These are phyloP conservation scores for Primulina tabacum DNA, from an alignment of 257 asterid species.

Conservation along the genomic window DNA sequence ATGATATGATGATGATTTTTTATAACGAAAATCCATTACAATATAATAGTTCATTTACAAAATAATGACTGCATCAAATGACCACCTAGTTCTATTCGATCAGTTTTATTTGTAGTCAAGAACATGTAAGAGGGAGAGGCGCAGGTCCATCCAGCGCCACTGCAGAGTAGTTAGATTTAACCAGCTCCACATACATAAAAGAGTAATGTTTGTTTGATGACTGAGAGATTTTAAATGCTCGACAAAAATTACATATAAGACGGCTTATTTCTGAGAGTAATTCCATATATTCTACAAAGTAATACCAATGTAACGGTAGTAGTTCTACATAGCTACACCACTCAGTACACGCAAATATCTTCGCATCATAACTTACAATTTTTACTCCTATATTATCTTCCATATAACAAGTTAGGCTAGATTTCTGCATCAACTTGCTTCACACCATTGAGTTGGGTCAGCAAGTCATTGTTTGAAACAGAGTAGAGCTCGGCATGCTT, in stretches of 20 bases:
- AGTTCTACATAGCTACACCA: too few relatives aligned
- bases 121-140: too few relatives aligned
- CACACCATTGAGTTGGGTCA: slow-evolving; percentile 43
- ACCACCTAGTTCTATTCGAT: too few relatives aligned
- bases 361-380: background rate
- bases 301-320: background rate
- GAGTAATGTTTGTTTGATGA: background rate
- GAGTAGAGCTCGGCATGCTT: slow-evolving; percentile 36
- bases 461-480: slow-evolving; percentile 51
- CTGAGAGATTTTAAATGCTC: background rate
- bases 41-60: too few relatives aligned
- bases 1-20: too few relatives aligned
- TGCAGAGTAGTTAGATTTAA: too few relatives aligned
- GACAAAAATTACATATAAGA: too few relatives aligned
- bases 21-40: too few relatives aligned
- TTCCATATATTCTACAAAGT: background rate
- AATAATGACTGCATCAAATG: too few relatives aligned
- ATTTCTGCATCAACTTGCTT: slow-evolving; percentile 29
- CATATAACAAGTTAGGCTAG: slow-evolving; percentile 6
- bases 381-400: background rate
- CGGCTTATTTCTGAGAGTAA: background rate
- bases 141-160: too few relatives aligned
- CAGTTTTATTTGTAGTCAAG: too few relatives aligned
- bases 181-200: too few relatives aligned
- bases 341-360: background rate